These are phyloP conservation scores for Madurella fahalii DNA, from an alignment of 2,329 filamentous ascomycete species.

Conservation along the genomic window DNA sequence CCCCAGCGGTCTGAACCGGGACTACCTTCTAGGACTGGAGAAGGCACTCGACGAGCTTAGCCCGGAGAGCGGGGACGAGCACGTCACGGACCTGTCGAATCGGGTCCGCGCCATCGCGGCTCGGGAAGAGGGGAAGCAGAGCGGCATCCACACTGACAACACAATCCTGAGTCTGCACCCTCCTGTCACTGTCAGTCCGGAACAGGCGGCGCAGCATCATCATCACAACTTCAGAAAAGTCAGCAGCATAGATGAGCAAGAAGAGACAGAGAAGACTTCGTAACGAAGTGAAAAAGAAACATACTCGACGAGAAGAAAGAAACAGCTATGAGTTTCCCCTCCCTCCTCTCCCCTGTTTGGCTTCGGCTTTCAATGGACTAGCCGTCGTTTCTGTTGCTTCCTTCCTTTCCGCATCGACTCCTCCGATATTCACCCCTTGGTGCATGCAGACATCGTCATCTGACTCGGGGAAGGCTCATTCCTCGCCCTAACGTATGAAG, in stretches of 20 bases:
- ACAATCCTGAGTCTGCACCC: slow-evolving; percentile 23
- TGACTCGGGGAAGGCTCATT: not conserved
- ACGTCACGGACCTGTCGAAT: slow-evolving; percentile 76
- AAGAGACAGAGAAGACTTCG: slow-evolving; percentile 51
- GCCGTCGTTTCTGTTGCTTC: not conserved
- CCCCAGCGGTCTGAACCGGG: slow-evolving; percentile 82
- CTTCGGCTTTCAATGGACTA: not conserved
- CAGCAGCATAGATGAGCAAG: slow-evolving; percentile 53
- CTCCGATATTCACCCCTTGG: not conserved
- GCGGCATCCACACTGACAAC: slow-evolving; percentile 17
- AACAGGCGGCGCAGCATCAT: slow-evolving; percentile 14
- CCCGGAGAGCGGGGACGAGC: slow-evolving; percentile 72
- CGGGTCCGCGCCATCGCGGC: slow-evolving; percentile 59
- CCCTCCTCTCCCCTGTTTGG: not conserved
- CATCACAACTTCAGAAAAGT: slow-evolving; percentile 40
- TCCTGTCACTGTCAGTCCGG: slow-evolving; percentile 24
- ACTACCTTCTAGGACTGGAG: slow-evolving; percentile 83
- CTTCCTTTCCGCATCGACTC: not conserved
- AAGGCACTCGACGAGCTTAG: slow-evolving; percentile 68
- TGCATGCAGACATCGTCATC: not conserved
- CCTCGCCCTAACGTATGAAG: not conserved
- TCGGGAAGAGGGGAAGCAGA: slow-evolving; percentile 15
- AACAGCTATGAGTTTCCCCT: slow-evolving; percentile 10
- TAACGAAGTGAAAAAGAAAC: slow-evolving; percentile 18
- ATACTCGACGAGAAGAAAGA: slow-evolving; percentile 8